Conservation (phyloP, 805 yeast genomes). For the Starmerella floris region DNA sequence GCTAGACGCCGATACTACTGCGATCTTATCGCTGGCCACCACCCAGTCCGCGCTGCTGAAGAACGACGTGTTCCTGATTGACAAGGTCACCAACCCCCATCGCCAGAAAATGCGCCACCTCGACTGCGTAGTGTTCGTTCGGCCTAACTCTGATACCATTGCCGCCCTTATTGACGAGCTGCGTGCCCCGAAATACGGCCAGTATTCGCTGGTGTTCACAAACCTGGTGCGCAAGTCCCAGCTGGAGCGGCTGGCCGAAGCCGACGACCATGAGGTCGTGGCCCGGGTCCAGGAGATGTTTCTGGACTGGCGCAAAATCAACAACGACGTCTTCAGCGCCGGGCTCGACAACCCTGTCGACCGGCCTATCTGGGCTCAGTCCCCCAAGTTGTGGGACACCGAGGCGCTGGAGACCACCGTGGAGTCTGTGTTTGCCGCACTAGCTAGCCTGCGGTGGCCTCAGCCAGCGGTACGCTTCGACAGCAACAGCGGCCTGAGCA, state of each 20-base stretch:
- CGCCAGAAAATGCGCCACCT: conserved; percentile 68
- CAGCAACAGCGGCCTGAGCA: conserved; percentile 47
- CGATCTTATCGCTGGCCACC: conserved; percentile 74
- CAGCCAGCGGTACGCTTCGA: conserved; percentile 76
- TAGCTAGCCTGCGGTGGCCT: conserved; percentile 52
- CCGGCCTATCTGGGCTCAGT: conserved; percentile 22
- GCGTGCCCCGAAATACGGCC: conserved; percentile 61
- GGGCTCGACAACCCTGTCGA: conserved; percentile 20
- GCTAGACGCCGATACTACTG: conserved; percentile 66
- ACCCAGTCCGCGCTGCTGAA: conserved; percentile 75
- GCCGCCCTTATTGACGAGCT: conserved; percentile 52
- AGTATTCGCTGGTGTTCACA: conserved; percentile 65
- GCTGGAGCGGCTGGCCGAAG: conserved; percentile 76
- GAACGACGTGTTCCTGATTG: conserved; percentile 75
- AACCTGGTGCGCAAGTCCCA: conserved; percentile 63
- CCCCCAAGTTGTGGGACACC: conserved; percentile 33
- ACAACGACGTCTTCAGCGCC: conserved; percentile 50
- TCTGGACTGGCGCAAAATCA: conserved; percentile 67
- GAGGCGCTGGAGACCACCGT: conserved; percentile 33
- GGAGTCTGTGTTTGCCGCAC: conserved; percentile 39
- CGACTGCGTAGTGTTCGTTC: conserved; percentile 64
- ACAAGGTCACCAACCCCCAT: conserved; percentile 39
- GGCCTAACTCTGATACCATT: conserved; percentile 58
- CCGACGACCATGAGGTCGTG: conserved; percentile 76
- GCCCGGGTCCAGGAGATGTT: conserved; percentile 67